phyloP scores from a whole-genome alignment of 202 grass and related monocot genomes.

The Panicum hallii region DNA sequence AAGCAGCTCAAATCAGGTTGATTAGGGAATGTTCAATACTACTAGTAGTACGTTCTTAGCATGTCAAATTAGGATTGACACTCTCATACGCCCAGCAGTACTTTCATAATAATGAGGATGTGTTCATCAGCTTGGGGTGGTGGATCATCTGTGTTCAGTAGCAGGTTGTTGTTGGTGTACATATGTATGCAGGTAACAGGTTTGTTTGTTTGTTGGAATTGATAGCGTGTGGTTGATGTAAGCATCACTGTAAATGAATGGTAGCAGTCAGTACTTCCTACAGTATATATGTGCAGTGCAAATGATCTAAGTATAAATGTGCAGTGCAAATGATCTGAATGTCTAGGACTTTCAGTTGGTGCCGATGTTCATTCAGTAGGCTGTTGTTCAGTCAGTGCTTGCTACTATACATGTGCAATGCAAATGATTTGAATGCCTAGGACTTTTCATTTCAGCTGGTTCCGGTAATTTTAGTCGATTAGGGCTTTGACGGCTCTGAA shows the following conservation, averaged over 20 bases:
- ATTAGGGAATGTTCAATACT: neutral
- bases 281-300: neutral
- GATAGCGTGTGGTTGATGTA: neutral
- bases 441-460: too few species aligned
- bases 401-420: too few species aligned
- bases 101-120: slow-evolving; percentile 3
- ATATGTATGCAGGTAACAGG: neutral
- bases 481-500: too few species aligned
- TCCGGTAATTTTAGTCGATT: neutral
- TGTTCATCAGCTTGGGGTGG: neutral
- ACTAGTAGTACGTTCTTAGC: neutral
- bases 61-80: neutral
- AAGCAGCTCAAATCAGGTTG: neutral
- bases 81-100: neutral
- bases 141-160: slow-evolving; percentile 11
- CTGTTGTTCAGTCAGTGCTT: too few species aligned
- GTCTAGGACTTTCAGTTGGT: neutral
- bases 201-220: neutral
- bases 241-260: slow-evolving; percentile 8
- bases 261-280: neutral
- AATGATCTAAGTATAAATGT: neutral
- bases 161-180: neutral
- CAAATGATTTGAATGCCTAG: too few species aligned
- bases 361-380: neutral
- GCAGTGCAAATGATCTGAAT: neutral